Evolutionary conservation across 2,329 filamentous ascomycete species (phyloP).

Genomic region (Aspergillus ochraceoroseus): DNA sequence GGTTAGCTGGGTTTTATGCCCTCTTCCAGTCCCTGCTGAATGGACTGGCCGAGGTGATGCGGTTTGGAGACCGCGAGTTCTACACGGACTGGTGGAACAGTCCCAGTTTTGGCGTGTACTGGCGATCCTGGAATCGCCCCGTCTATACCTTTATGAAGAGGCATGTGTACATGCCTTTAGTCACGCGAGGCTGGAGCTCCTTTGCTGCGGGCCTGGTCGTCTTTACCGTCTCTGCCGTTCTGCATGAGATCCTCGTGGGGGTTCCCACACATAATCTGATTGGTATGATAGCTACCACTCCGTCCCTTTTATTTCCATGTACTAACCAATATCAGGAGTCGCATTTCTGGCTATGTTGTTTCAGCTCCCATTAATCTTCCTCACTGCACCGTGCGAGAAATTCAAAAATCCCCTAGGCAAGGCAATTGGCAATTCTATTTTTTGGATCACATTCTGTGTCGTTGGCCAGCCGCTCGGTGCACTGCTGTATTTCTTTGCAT

Average conservation of each 20-base stretch:
- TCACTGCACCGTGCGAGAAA: conserved; percentile 75
- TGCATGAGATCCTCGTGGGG: conserved; percentile 90
- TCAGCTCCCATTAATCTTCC: conserved; percentile 78
- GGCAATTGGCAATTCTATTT: conserved; percentile 84
- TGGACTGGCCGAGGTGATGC: conserved; percentile 80
- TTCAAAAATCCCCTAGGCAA: conserved; percentile 70
- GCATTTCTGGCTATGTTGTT: conserved; percentile 92
- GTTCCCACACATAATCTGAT: conserved; percentile 92
- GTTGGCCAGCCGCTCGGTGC: conserved; percentile 92
- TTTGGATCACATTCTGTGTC: conserved; percentile 94
- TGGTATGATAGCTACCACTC: conserved; percentile 50
- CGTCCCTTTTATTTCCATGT: too few relatives aligned
- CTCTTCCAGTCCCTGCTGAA: conserved; percentile 92
- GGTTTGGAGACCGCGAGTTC: conserved; percentile 88
- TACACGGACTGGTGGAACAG: conserved; percentile 99
- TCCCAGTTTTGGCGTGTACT: conserved; percentile 78
- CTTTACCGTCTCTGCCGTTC: conserved; percentile 78
- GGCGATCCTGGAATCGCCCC: conserved; percentile 96
- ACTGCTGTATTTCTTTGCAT: conserved; percentile 93
- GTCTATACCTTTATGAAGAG: conserved; percentile 96
- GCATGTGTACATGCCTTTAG: conserved; percentile 83
- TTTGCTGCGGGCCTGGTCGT: conserved; percentile 69
- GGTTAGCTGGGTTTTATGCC: conserved; percentile 96
- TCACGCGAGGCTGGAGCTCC: conserved; percentile 75
- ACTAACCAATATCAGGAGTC: conserved; percentile 71